Conservation (phyloP, 169 alveolate species). For the Plasmodium vivax region DNA sequence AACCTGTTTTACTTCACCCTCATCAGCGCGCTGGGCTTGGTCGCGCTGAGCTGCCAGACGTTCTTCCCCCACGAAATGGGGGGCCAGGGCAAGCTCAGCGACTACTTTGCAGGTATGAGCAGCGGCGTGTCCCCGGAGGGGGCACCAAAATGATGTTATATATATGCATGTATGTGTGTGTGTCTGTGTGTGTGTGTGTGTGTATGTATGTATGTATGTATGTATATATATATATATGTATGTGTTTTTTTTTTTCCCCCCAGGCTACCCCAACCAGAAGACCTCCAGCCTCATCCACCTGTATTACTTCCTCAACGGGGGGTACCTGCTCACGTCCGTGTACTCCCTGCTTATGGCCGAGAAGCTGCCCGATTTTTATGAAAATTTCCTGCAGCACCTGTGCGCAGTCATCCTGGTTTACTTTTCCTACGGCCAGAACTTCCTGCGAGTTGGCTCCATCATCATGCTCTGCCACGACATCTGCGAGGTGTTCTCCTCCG, state of each 20-base stretch:
- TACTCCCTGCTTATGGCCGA: slow-evolving; percentile 73
- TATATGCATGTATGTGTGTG: no score
- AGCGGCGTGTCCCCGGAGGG: no score
- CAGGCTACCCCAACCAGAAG: slow-evolving; percentile 81
- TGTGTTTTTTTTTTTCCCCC: background rate
- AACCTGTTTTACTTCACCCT: slow-evolving; percentile 49
- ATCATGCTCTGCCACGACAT: slow-evolving; percentile 82
- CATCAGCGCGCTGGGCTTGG: slow-evolving; percentile 40
- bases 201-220: background rate
- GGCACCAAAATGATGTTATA: no score
- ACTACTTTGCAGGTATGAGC: slow-evolving; percentile 20
- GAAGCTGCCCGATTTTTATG: slow-evolving; percentile 81
- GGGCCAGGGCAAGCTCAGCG: slow-evolving; percentile 45
- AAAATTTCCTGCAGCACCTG: slow-evolving; percentile 77
- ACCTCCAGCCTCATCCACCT: slow-evolving; percentile 73
- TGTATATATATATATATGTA: background rate
- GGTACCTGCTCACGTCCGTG: slow-evolving; percentile 77
- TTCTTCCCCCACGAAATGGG: slow-evolving; percentile 58
- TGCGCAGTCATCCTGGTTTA: slow-evolving; percentile 80
- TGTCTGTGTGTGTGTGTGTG: no score
- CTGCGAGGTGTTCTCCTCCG: slow-evolving; percentile 83
- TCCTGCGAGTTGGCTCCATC: slow-evolving; percentile 80
- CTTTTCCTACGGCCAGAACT: slow-evolving; percentile 81
- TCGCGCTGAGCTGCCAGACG: slow-evolving; percentile 25
- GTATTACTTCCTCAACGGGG: slow-evolving; percentile 81